phyloP scores from a whole-genome alignment of 768 basidiomycete genomes.

The Rhizopogon rudus region DNA sequence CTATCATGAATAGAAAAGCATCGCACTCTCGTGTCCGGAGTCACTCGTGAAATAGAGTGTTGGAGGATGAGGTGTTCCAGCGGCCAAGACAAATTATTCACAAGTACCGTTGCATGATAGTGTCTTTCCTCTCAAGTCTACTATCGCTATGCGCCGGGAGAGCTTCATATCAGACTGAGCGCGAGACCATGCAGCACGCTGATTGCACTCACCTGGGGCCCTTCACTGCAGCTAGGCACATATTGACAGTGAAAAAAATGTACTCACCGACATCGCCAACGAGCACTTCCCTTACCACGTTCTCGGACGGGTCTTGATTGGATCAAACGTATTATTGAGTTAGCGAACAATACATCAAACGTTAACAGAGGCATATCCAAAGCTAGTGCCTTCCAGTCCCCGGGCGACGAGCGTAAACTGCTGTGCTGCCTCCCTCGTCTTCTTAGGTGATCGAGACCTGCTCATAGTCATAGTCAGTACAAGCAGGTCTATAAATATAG shows the following conservation, averaged over 20 bases:
- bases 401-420: constrained; percentile 84
- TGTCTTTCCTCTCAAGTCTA: too few species aligned
- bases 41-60: too few species aligned
- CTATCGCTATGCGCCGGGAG: neutral
- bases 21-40: too few species aligned
- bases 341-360: constrained; percentile 31
- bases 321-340: neutral
- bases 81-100: neutral
- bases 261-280: constrained; percentile 6
- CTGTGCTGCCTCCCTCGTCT: constrained; percentile 77
- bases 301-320: neutral
- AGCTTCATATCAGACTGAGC: neutral
- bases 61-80: too few species aligned
- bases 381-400: constrained; percentile 80
- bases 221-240: neutral
- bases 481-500: neutral
- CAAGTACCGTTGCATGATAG: neutral
- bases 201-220: constrained; percentile 1
- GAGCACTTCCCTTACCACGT: neutral
- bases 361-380: constrained; percentile 72
- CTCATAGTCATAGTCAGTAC: neutral
- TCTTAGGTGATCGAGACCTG: constrained; percentile 68
- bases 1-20: too few species aligned
- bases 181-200: neutral
- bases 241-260: neutral